A percentile compares a stretch with the other conserved stretches of the same genome.
phyloP scores from a whole-genome alignment of 2,329 filamentous ascomycete species.

The Xylaria sp. region DNA sequence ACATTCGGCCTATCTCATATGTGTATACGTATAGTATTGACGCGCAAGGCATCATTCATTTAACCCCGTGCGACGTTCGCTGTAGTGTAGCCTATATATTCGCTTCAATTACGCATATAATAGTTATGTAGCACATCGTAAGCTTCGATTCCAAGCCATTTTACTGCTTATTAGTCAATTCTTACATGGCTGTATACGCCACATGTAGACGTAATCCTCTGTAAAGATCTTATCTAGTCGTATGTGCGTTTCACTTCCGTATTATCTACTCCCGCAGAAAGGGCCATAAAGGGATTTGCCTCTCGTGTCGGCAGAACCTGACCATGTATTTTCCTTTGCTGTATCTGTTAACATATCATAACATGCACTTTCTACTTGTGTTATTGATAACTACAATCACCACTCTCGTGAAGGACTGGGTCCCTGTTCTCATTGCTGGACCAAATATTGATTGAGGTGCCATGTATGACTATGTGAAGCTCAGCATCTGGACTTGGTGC shows the following conservation, averaged over 20 bases:
- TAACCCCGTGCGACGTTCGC: not conserved
- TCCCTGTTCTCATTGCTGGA: no score
- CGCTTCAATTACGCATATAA: not conserved
- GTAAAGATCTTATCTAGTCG: not conserved
- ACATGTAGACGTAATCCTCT: not conserved
- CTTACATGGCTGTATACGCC: not conserved
- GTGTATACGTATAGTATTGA: not conserved
- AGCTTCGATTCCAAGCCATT: not conserved
- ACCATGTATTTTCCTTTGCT: not conserved
- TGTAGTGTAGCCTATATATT: not conserved
- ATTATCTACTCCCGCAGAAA: no score
- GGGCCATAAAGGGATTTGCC: not conserved
- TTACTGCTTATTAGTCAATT: not conserved
- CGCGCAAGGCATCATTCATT: not conserved
- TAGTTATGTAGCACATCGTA: not conserved
- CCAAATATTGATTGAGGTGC: not conserved
- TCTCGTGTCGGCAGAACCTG: not conserved
- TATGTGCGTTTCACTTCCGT: not conserved
- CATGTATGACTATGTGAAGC: not conserved
- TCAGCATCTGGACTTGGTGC: not conserved
- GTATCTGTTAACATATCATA: not conserved
- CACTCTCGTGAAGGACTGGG: not conserved
- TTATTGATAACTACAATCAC: no score
- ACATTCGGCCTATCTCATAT: not conserved
- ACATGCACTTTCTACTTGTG: no score